These are phyloP conservation scores for Trichoderma asperelloides DNA, from an alignment of 495 filamentous ascomycete species.

Conservation along the genomic window DNA sequence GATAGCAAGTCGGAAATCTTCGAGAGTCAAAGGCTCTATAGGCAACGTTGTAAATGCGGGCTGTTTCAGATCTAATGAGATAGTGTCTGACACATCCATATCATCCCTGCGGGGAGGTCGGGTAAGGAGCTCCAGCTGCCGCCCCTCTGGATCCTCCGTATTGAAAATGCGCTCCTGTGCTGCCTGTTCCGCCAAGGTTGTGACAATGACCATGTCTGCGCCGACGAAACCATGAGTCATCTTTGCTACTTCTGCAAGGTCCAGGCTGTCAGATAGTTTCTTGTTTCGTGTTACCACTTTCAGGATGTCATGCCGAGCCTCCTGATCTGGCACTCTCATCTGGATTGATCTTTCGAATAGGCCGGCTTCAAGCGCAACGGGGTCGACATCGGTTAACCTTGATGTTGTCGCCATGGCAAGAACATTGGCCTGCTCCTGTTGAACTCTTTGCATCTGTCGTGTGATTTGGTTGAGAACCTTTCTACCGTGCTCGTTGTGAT, in stretches of 20 bases:
- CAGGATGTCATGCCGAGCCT: conserved; percentile 73
- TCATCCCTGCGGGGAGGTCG: conserved; percentile 5
- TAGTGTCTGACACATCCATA: conserved; percentile 19
- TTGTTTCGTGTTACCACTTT: conserved; percentile 64
- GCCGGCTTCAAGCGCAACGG: background rate
- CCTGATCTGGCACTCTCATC: conserved; percentile 6
- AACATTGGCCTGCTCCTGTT: background rate
- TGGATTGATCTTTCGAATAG: background rate
- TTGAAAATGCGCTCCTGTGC: background rate
- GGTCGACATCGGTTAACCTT: background rate
- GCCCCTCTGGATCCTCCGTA: background rate
- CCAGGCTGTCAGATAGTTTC: conserved; percentile 57
- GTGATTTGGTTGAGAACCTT: background rate
- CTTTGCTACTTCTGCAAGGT: conserved; percentile 75
- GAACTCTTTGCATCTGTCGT: background rate
- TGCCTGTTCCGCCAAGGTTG: background rate
- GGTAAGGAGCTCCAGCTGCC: background rate
- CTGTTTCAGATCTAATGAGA: conserved; percentile 1
- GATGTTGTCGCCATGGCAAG: conserved; percentile 3
- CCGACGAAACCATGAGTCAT: conserved; percentile 91
- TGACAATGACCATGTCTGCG: conserved; percentile 48
- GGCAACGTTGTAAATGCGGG: background rate
- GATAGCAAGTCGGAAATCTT: conserved; percentile 45
- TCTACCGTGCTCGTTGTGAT: conserved; percentile 5
- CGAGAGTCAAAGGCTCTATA: conserved; percentile 16